Evolutionary conservation across 2,329 filamentous ascomycete genomes (phyloP), one percentile per base, ranked within the genome.

Genomic region (Helotiales sp.): DNA sequence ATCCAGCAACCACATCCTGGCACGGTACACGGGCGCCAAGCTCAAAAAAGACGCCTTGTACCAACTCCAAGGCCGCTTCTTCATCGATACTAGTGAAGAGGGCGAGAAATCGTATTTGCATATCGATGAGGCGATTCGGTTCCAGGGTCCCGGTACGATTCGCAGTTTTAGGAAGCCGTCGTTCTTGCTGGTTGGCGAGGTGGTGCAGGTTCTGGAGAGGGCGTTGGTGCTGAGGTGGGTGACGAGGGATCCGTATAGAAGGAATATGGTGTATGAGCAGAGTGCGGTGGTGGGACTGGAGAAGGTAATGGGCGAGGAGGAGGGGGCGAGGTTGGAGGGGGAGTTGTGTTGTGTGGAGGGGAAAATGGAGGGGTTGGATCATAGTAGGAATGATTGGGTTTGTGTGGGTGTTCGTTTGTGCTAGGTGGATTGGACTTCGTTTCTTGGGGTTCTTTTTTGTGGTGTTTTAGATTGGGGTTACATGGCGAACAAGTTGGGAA

Each of bases 31-130:
- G 1, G 68, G 68, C 1, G 63, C 63, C 49, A 69, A 64, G 34
- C 65, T 72, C 10, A 69, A 70, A 62, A 65, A 68, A 49, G 67
- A 70, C 57, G 70, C 70, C 2, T 43, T 72, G 52, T 72, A 72
- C 57, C 69, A 70, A 32, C 58, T 72, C 28, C 60, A 62, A 22
- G 70, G 70, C 13, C 59, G 70, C 11, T 68, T 70, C 43, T 69
- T 68, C 60, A 50, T 71, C 59, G 63, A 69, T 47, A 67, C 60
- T 32, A 63, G 54, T 24, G 30, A 54, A 20, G 66, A 68, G 45
- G 69, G 61, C 13, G 63, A 54, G 37, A 62, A 65, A 22, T 66
- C 67, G 5, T 71, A 71, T 62, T 45, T 69, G 2, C 70, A 70
- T 28, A 64, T 70, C 40, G 68, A 70, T 26, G 68, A 69, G 61